phyloP scores from a whole-genome alignment of 805 yeast species.

The Zygotorulaspora danielsina region DNA sequence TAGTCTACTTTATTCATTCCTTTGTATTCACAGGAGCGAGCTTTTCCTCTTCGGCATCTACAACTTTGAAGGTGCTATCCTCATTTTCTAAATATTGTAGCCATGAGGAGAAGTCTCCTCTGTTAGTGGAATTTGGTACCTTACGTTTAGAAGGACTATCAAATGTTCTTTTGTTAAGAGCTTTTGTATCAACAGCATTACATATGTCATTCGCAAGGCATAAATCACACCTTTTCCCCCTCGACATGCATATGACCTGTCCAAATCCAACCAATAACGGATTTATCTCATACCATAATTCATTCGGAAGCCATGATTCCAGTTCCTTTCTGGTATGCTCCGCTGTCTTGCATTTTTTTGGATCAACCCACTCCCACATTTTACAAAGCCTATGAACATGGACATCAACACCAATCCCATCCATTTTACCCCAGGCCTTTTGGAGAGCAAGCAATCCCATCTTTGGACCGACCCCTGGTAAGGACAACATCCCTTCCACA shows the following conservation, averaged over 20 bases:
- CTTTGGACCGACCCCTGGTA: conserved; percentile 95
- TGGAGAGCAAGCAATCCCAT: conserved; percentile 85
- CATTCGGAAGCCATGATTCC: conserved; percentile 69
- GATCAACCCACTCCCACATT: conserved; percentile 74
- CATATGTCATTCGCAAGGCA: conserved; percentile 62
- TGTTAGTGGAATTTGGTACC: conserved; percentile 6
- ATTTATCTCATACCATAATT: conserved; percentile 79
- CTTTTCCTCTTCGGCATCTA: conserved; percentile 5
- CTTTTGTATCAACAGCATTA: conserved; percentile 48
- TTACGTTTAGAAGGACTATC: neutral
- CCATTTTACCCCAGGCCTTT: conserved; percentile 69
- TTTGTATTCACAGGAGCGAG: neutral
- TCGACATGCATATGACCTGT: conserved; percentile 76
- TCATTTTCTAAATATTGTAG: conserved; percentile 25
- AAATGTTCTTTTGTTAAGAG: conserved; percentile 35
- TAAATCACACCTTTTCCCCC: conserved; percentile 64
- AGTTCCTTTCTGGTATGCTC: conserved; percentile 67
- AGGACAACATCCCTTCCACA: conserved; percentile 55
- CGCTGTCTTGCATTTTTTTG: conserved; percentile 51
- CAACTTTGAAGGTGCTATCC: conserved; percentile 5
- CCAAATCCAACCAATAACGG: conserved; percentile 92
- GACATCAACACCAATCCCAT: conserved; percentile 93
- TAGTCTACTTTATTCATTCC: neutral
- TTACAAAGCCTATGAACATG: conserved; percentile 79
- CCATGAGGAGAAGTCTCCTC: conserved; percentile 44